Base-by-base conservation (phyloP, 2,329 filamentous ascomycete species). In the Cytospora piceae region DNA sequence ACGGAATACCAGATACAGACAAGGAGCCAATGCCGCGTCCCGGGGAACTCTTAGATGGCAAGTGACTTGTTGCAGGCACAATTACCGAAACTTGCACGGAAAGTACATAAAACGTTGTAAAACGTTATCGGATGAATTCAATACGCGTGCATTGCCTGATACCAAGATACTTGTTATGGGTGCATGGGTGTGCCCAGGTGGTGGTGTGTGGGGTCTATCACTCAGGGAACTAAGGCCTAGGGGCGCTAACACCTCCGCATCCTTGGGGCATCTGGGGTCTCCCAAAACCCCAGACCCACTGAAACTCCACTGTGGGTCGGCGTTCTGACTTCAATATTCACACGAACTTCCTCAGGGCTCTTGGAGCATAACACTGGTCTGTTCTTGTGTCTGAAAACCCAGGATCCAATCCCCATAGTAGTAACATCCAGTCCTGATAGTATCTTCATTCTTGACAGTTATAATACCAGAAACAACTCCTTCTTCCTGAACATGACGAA, bases 11-110 rank as follows among this genome's bases (percentile, higher is more conserved):
- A 31, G 37, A 57, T 52, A 24, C 29, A 63, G 61, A 39, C 51
- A 32, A 31, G 34, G 14, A 29, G 27, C 64, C 64, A 54, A 63
- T 59, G 59, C 59, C 39, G 59, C 49, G 20, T 63, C 55, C 64
- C 64, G 42, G n/a, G 42, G n/a, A 49, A 49, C 17, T 6, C 7
- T 49, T 49, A 24, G 46, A 24, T 49, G 46, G 24, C 7, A 24
- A 8, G n/a, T 8, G 24, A 24, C 17, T 20, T 49, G n/a, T 49
- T 24, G 22, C 46, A 14, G 3, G 9, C 12, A 49, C n/a, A 24
- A 7, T 22, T 24, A 49, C 46, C 46, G 22, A 14, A 24, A 5
- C n/a, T n/a, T n/a, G n/a, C n/a, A 39, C 20, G n/a, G 46, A 49
- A 24, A 9, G 8, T 24, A 3, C n/a, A 24, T 2, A 14, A 8